A percentile compares a stretch with the other conserved stretches of the same genome.
phyloP scores from a whole-genome alignment of 2,329 filamentous ascomycete genomes.

The Neofusicoccum parvum region DNA sequence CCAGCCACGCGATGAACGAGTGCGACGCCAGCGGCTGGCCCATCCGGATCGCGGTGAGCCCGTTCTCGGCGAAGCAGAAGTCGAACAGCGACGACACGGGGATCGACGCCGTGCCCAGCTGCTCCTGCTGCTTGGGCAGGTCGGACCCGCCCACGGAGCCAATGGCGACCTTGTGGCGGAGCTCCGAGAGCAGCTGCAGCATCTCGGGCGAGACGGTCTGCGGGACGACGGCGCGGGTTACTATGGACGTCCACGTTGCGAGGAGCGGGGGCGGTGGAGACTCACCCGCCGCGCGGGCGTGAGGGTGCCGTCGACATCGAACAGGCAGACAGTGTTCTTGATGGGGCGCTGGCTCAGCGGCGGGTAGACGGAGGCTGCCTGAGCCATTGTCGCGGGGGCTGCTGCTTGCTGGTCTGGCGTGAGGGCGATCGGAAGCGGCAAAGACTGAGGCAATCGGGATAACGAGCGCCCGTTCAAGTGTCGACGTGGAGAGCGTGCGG shows the following conservation, averaged over 20 bases:
- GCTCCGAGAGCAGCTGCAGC: slow-evolving; percentile 73
- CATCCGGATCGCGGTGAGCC: slow-evolving; percentile 84
- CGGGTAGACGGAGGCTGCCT: slow-evolving; percentile 59
- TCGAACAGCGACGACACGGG: slow-evolving; percentile 86
- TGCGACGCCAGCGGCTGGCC: slow-evolving; percentile 74
- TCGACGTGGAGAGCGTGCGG: neutral
- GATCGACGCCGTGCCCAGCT: slow-evolving; percentile 72
- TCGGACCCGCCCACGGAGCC: slow-evolving; percentile 93
- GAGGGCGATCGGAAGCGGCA: neutral
- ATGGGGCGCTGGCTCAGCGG: slow-evolving; percentile 80
- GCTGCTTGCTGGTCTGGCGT: too few relatives aligned
- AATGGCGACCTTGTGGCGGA: slow-evolving; percentile 86
- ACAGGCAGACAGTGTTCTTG: slow-evolving; percentile 91
- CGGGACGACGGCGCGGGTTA: neutral
- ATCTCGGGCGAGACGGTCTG: slow-evolving; percentile 77
- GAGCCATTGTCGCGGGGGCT: slow-evolving; percentile 34
- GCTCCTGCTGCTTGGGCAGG: slow-evolving; percentile 92
- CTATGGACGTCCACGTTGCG: neutral
- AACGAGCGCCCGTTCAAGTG: neutral
- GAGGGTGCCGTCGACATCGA: slow-evolving; percentile 94
- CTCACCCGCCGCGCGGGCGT: slow-evolving; percentile 77
- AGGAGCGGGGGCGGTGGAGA: slow-evolving; percentile 34
- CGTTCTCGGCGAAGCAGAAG: slow-evolving; percentile 97
- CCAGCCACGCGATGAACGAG: slow-evolving; percentile 90
- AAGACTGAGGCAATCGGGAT: neutral